These are phyloP conservation scores for Aureobasidium sp. DNA, from an alignment of 2,329 filamentous ascomycete genomes.

Conservation along the genomic window DNA sequence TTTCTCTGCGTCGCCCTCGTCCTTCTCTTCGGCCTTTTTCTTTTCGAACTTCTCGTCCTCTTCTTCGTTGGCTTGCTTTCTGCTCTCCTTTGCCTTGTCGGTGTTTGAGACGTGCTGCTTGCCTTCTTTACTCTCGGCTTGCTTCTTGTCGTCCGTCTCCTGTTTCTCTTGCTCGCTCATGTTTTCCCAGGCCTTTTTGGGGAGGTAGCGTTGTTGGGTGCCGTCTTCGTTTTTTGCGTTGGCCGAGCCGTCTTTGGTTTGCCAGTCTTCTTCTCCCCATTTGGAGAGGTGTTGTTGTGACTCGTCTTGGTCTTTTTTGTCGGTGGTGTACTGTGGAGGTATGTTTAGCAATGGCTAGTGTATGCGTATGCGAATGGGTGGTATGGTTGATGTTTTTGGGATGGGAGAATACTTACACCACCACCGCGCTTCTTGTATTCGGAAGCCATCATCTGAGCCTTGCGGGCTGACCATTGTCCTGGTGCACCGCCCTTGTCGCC, in stretches of 20 bases:
- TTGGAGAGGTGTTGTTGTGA: constrained; percentile 39
- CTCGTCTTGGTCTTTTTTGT: constrained; percentile 38
- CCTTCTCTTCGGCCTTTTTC: constrained; percentile 20
- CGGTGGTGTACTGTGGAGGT: constrained; percentile 34
- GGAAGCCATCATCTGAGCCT: constrained; percentile 29
- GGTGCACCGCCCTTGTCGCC: constrained; percentile 42
- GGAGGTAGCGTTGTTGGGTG: constrained; percentile 39
- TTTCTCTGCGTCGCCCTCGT: constrained; percentile 17
- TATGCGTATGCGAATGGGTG: not conserved
- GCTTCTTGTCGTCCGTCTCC: constrained; percentile 36
- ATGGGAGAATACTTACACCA: constrained; percentile 16
- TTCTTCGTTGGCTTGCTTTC: constrained; percentile 33
- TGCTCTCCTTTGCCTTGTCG: constrained; percentile 33
- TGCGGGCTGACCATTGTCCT: constrained; percentile 44
- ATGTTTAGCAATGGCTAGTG: not conserved
- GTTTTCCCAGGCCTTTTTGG: constrained; percentile 44
- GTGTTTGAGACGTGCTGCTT: constrained; percentile 42
- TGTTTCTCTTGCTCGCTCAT: constrained; percentile 42
- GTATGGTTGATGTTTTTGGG: not conserved
- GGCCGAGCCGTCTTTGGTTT: constrained; percentile 42
- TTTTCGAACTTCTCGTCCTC: constrained; percentile 22
- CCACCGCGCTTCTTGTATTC: constrained; percentile 38
- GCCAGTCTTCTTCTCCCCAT: constrained; percentile 45
- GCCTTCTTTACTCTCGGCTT: constrained; percentile 33
- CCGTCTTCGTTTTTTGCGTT: constrained; percentile 40